phyloP scores from a whole-genome alignment of 345 rosid species.

The Capsella bursapastoris region DNA sequence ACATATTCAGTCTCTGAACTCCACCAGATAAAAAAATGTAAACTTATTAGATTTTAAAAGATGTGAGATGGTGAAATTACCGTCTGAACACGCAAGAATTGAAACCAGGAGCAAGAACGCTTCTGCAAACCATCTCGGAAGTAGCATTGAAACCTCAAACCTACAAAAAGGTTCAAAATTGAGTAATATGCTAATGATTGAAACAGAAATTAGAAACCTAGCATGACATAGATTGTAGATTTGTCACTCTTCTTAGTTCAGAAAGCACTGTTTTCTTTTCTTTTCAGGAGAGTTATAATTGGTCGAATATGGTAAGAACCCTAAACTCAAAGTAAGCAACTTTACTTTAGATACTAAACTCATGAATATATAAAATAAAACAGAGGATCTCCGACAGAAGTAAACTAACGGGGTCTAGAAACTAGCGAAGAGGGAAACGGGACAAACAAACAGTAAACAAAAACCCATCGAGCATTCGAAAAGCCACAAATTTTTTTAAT shows the following conservation, averaged over 20 bases:
- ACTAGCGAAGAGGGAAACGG: constrained; percentile 10
- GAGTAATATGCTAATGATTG: background rate
- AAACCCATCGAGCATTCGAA: constrained; percentile 43
- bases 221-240: constrained; percentile 11
- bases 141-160: constrained; percentile 53
- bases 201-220: background rate
- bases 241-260: constrained; percentile 2
- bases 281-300: constrained; percentile 16
- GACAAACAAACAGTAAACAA: constrained; percentile 26
- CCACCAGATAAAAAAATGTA: background rate
- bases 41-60: background rate
- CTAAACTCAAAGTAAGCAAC: constrained; percentile 38
- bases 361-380: background rate
- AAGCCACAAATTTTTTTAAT: constrained; percentile 31
- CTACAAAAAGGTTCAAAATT: constrained; percentile 29
- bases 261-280: background rate
- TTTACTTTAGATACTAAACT: constrained; percentile 17
- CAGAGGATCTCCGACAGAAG: constrained; percentile 19
- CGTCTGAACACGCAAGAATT: constrained; percentile 50
- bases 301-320: constrained; percentile 41
- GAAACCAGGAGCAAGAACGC: constrained; percentile 51
- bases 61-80: constrained; percentile 46
- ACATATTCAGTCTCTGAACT: background rate
- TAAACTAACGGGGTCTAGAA: background rate
- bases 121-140: constrained; percentile 52